These are phyloP conservation scores for Schizochytrium sp. DNA, from an alignment of 108 stramenopile species.

Conservation along the genomic window DNA sequence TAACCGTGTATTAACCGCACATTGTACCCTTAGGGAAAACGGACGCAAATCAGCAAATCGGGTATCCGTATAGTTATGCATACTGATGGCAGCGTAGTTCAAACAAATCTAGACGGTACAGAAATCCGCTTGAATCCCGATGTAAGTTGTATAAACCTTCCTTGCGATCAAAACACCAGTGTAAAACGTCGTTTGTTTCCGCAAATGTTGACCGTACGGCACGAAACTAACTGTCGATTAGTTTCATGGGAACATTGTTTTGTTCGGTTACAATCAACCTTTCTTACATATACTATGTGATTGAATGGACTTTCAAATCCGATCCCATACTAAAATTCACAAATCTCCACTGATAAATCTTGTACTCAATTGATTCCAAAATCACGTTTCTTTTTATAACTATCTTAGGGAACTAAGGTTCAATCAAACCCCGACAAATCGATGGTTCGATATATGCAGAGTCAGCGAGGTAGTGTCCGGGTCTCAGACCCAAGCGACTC, in stretches of 20 bases:
- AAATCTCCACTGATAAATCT: too few species aligned
- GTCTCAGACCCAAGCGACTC: not conserved
- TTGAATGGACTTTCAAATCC: too few species aligned
- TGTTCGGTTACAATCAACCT: too few species aligned
- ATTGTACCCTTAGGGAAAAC: not conserved
- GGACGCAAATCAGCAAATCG: conserved; percentile 41
- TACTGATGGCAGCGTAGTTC: conserved; percentile 26
- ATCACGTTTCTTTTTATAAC: too few species aligned
- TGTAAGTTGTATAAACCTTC: not conserved
- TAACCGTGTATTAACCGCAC: not conserved
- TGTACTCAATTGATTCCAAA: too few species aligned
- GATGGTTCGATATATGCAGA: not conserved
- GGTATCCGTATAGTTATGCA: not conserved
- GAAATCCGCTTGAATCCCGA: conserved; percentile 11
- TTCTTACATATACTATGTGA: too few species aligned
- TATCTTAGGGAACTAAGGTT: not conserved
- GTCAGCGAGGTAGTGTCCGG: conserved; percentile 17
- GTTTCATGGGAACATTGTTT: too few species aligned
- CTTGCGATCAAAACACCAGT: too few species aligned
- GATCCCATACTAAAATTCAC: too few species aligned
- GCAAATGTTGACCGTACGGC: not conserved
- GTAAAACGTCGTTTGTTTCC: too few species aligned
- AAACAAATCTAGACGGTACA: conserved; percentile 20
- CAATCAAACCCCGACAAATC: conserved; percentile 35
- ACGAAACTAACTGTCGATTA: too few species aligned